These are phyloP conservation scores for Phallus indusiatus DNA, from an alignment of 768 basidiomycete genomes.

Conservation along the genomic window DNA sequence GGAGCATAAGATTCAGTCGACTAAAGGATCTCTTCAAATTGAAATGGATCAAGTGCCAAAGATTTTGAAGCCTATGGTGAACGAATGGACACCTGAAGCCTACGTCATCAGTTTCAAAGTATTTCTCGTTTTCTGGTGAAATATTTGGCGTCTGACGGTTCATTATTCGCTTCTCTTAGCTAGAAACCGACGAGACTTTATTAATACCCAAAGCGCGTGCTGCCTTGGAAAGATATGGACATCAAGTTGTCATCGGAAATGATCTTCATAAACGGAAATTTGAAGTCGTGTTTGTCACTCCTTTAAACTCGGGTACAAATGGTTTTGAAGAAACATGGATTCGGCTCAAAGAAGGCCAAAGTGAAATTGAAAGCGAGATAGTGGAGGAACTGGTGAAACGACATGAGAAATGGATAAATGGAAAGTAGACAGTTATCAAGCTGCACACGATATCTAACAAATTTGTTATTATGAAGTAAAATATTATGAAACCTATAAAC, in stretches of 20 bases:
- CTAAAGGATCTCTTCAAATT: slow-evolving; percentile 84
- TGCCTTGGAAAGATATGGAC: slow-evolving; percentile 89
- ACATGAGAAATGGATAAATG: slow-evolving; percentile 61
- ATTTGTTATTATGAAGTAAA: no score
- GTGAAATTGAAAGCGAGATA: slow-evolving; percentile 94
- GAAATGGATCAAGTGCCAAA: slow-evolving; percentile 99
- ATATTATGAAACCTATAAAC: no score
- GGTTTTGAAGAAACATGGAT: slow-evolving; percentile 50
- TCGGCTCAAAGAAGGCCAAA: slow-evolving; percentile 26
- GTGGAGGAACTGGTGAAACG: slow-evolving; percentile 62
- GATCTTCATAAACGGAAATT: slow-evolving; percentile 85
- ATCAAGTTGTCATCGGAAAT: slow-evolving; percentile 96
- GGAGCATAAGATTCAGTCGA: slow-evolving; percentile 97
- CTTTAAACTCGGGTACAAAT: slow-evolving; percentile 14
- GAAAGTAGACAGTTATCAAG: not conserved
- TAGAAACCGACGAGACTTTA: slow-evolving; percentile 81
- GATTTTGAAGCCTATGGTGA: slow-evolving; percentile 84
- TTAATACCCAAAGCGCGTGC: slow-evolving; percentile 85
- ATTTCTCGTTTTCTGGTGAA: not conserved
- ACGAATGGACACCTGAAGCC: slow-evolving; percentile 86
- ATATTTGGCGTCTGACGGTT: not conserved
- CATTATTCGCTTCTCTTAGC: slow-evolving; percentile 33
- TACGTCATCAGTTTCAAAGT: slow-evolving; percentile 98
- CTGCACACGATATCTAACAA: no score
- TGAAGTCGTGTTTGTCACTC: slow-evolving; percentile 88